Conservation (phyloP, 352 stramenopile species). For the Globisporangium spiculum region DNA sequence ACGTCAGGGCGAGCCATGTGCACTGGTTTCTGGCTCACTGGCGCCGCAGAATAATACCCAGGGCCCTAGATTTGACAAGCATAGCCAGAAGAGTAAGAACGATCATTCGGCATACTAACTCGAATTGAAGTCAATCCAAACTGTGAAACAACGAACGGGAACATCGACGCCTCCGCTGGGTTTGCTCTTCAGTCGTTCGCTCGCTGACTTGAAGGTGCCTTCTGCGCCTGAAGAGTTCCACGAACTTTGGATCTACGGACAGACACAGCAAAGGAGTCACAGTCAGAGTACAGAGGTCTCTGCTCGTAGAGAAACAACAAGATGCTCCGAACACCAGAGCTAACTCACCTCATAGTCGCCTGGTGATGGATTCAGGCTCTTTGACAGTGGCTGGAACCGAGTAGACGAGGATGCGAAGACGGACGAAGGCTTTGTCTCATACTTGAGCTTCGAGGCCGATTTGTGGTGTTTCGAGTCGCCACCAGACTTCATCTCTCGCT, state of each 20-base stretch:
- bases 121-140: background rate
- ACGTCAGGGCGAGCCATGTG: constrained; percentile 69
- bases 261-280: background rate
- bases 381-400: constrained; percentile 42
- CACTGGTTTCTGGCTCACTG: constrained; percentile 45
- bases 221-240: constrained; percentile 63
- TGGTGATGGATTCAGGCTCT: constrained; percentile 40
- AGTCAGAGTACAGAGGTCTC: background rate
- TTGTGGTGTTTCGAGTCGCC: constrained; percentile 21
- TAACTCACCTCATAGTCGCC: constrained; percentile 65
- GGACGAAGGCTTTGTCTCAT: constrained; percentile 49
- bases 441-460: constrained; percentile 15
- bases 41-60: constrained; percentile 46
- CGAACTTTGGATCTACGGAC: constrained; percentile 45
- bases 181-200: constrained; percentile 49
- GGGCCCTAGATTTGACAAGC: constrained; percentile 36
- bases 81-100: background rate
- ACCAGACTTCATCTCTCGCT: constrained; percentile 49
- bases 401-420: constrained; percentile 65
- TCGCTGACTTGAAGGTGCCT: constrained; percentile 67
- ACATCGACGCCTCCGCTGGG: constrained; percentile 28
- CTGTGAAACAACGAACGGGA: constrained; percentile 31
- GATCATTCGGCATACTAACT: background rate
- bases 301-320: background rate
- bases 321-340: no score